phyloP scores from a whole-genome alignment of 192 early-diverging fungal species.

The Piromyces finnis region DNA sequence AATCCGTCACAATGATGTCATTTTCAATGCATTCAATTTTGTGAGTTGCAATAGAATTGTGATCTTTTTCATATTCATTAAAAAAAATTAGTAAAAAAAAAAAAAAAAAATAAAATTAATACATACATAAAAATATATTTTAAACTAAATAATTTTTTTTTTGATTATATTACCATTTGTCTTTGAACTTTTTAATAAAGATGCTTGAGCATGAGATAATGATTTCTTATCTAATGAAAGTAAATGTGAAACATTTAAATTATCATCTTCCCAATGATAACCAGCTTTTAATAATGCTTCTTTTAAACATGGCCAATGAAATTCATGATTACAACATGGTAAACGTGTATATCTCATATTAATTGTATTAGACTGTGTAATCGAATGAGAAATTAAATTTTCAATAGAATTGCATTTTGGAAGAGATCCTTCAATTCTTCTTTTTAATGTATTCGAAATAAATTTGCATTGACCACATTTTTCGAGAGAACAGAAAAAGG shows the following conservation, averaged over 20 bases:
- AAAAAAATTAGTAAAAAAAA: no score
- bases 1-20: no score
- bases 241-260: background rate
- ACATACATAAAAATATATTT: no score
- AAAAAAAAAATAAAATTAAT: no score
- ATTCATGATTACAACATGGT: background rate
- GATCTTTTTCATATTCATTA: no score
- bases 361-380: background rate
- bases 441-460: background rate
- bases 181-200: no score
- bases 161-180: no score
- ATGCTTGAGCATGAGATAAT: no score
- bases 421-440: background rate
- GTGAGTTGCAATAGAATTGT: no score
- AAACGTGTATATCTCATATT: background rate
- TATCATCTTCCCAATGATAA: background rate
- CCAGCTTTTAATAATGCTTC: background rate
- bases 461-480: background rate
- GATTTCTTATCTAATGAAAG: no score
- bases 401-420: background rate
- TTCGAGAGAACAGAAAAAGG: background rate
- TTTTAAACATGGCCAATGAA: background rate
- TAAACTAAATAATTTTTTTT: no score
- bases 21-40: no score
- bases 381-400: background rate